Base-by-base conservation (phyloP, 2,329 filamentous ascomycete species). In the Cladosporium cucumerinum region DNA sequence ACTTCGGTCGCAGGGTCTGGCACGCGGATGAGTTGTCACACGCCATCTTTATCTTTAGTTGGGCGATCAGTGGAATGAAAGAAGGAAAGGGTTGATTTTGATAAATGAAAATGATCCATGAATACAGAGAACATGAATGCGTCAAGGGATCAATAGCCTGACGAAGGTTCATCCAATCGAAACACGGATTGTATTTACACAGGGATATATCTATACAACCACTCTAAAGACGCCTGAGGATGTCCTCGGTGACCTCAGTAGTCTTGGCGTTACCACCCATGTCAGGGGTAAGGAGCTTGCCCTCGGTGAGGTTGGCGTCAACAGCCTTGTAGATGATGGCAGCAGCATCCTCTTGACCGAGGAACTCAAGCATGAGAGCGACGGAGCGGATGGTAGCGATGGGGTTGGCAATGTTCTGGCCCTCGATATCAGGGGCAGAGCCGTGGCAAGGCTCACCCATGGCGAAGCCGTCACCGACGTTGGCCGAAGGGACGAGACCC, bases 361-460 rank as follows among this genome's bases (percentile, higher is more conserved):
- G 82, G 80, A 98, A 99, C 83, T 98, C 94, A 70, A 99, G 84
- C 95, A 99, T 98, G 68, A 97, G 84, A 36, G 91, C 95, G 18
- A 93, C 90, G 78, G 91, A 95, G 75, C 95, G 85, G 69, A 99
- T 85, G 11, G 95, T 98, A 39, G 95, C 95, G 75, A 99, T 96
- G 26, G 95, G 95, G 81, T 99, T 99, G 71, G 95, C 93, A 75
- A 99, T 94, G 69, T 89, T 88, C 84, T 90, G 84, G 71, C 95
- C 95, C 86, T 93, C 89, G 69, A 99, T 99, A 76, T 99, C 95
- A 6, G 95, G 95, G 32, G 95, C 95, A 73, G 89, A 93, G 57
- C 95, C 95, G 79, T 99, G 95, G 83, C 95, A 98, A 62, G 95
- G 95, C 86, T 99, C 95, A 69, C 95, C 95, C 73, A 99, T 98